These are phyloP conservation scores for Saturnispora sekii DNA, from an alignment of 805 yeast species.

Conservation along the genomic window DNA sequence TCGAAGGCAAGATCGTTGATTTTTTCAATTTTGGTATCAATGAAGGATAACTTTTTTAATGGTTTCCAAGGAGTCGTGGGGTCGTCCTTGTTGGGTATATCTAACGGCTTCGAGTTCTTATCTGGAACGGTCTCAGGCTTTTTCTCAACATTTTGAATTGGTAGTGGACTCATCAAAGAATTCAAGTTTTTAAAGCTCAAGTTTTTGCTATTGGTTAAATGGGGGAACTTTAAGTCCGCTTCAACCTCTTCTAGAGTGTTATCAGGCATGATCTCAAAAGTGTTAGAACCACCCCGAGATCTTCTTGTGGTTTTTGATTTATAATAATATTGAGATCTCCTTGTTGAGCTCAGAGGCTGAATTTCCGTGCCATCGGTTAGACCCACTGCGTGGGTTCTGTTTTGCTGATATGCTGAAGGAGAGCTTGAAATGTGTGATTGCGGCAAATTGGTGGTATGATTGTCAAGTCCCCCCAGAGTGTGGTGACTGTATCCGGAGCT, in stretches of 20 bases:
- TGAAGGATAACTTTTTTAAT: slow-evolving; percentile 31
- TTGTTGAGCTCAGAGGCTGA: slow-evolving; percentile 13
- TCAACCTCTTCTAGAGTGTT: too few species aligned
- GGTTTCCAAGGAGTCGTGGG: slow-evolving; percentile 26
- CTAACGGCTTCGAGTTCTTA: too few species aligned
- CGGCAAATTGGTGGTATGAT: not conserved
- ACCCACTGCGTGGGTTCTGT: not conserved
- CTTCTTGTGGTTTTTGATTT: slow-evolving; percentile 14
- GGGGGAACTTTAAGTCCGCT: too few species aligned
- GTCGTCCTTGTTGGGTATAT: not conserved
- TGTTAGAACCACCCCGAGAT: slow-evolving; percentile 10
- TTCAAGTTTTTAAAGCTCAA: too few species aligned
- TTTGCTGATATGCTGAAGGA: slow-evolving; percentile 5
- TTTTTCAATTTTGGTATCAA: slow-evolving; percentile 30
- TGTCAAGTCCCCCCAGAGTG: not conserved
- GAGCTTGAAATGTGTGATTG: slow-evolving; percentile 9
- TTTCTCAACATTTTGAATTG: too few species aligned
- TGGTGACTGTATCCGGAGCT: slow-evolving; percentile 8
- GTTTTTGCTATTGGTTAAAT: too few species aligned
- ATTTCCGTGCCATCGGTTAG: not conserved
- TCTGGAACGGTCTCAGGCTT: too few species aligned
- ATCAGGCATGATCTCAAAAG: too few species aligned
- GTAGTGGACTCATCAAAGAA: too few species aligned
- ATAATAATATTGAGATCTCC: slow-evolving; percentile 21
- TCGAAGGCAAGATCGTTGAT: slow-evolving; percentile 26